Conservation (phyloP, 106 monocot species). For the Acorus gramineus region DNA sequence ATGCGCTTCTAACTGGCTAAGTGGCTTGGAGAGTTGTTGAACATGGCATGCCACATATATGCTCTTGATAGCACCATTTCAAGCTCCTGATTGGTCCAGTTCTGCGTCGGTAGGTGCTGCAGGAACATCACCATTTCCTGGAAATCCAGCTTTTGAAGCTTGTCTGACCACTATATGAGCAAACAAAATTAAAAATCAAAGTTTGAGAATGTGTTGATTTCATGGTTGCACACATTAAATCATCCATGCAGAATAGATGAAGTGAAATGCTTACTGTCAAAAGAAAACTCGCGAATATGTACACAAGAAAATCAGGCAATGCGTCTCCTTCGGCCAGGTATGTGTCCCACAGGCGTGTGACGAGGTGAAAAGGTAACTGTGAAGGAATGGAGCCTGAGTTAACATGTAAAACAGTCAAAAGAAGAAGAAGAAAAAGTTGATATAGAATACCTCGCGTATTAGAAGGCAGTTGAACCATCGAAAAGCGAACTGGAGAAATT, state of each 20-base stretch:
- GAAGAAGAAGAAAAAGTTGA: not conserved
- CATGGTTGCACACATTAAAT: too few relatives aligned
- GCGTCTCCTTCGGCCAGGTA: conserved; percentile 97
- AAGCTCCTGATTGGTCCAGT: conserved; percentile 88
- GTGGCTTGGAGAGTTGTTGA: conserved; percentile 90
- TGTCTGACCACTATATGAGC: conserved; percentile 69
- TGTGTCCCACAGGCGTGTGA: conserved; percentile 92
- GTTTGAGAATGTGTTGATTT: too few relatives aligned
- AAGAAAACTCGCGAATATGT: conserved; percentile 93
- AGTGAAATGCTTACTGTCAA: conserved; percentile 51
- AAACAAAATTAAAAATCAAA: not conserved
- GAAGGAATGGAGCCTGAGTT: conserved; percentile 1
- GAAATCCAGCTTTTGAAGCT: conserved; percentile 83
- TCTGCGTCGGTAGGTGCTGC: conserved; percentile 83
- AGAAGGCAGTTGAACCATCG: conserved; percentile 98
- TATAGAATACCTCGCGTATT: conserved; percentile 78
- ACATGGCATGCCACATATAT: conserved; percentile 99
- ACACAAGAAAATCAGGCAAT: conserved; percentile 96
- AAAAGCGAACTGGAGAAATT: conserved; percentile 98
- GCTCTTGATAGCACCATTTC: conserved; percentile 95
- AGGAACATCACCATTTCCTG: conserved; percentile 99
- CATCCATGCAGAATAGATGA: not conserved
- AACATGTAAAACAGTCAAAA: not conserved
- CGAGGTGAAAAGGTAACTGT: conserved; percentile 91
- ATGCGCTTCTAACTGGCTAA: conserved; percentile 39